A percentile compares a stretch with the other conserved stretches of the same genome.
Conservation (phyloP, 805 yeast species). For the Candida silvicultrix region DNA sequence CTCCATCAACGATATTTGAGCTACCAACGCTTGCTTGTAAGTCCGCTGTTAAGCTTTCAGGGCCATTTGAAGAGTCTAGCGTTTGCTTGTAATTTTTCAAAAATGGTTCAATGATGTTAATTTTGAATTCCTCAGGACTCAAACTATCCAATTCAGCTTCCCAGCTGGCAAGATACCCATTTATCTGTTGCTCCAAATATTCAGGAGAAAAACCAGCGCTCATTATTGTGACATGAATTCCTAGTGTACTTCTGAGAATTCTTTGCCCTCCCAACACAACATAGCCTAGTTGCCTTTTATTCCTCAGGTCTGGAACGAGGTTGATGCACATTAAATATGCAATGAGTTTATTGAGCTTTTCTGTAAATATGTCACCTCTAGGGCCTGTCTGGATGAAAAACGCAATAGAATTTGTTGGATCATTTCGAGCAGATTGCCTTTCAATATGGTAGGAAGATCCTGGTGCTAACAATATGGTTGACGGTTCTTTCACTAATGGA, state of each 20-base stretch:
- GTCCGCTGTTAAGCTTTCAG: slow-evolving; percentile 28
- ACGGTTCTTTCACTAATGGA: slow-evolving; percentile 18
- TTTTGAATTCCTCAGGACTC: slow-evolving; percentile 30
- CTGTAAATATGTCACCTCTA: slow-evolving; percentile 27
- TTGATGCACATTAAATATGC: slow-evolving; percentile 40
- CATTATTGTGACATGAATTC: slow-evolving; percentile 52
- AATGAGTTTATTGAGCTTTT: slow-evolving; percentile 39
- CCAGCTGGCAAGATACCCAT: slow-evolving; percentile 39
- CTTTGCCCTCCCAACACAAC: slow-evolving; percentile 52
- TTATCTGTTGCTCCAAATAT: slow-evolving; percentile 37
- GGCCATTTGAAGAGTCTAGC: slow-evolving; percentile 21
- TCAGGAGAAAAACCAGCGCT: slow-evolving; percentile 40
- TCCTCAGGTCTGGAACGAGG: slow-evolving; percentile 42
- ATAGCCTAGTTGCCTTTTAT: slow-evolving; percentile 56
- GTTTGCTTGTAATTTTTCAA: slow-evolving; percentile 16
- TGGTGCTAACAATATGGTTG: slow-evolving; percentile 31
- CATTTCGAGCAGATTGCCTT: slow-evolving; percentile 32
- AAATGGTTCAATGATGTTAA: slow-evolving; percentile 31
- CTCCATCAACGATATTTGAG: slow-evolving; percentile 20
- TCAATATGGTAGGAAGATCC: slow-evolving; percentile 31
- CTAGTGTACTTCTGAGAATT: slow-evolving; percentile 43
- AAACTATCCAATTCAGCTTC: slow-evolving; percentile 25
- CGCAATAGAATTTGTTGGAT: slow-evolving; percentile 46
- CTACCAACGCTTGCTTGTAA: slow-evolving; percentile 29
- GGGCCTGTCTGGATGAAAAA: slow-evolving; percentile 53